A percentile compares a stretch with the other conserved stretches of the same genome.
phyloP scores from a whole-genome alignment of 1,284 basidiomycete species.

The Exobasidium rhododendri region DNA sequence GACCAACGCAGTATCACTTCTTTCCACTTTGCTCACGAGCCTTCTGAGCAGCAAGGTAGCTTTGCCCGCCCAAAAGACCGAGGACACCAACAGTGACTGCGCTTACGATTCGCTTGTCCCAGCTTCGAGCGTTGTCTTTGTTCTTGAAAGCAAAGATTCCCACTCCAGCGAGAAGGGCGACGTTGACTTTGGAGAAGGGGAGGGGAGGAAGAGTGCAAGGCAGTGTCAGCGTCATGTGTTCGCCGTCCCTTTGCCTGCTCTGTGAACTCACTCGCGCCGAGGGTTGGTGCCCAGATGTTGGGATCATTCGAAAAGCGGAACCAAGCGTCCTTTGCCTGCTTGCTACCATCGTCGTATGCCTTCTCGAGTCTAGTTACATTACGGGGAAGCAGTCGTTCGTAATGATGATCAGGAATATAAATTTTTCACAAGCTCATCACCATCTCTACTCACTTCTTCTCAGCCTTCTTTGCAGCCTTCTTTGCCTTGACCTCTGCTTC shows the following conservation, averaged over 20 bases:
- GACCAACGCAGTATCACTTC: too few species aligned
- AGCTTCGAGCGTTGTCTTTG: slow-evolving; percentile 37
- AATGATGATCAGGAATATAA: too few species aligned
- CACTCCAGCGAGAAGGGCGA: slow-evolving; percentile 44
- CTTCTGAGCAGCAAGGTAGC: slow-evolving; percentile 36
- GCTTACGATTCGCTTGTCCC: slow-evolving; percentile 41
- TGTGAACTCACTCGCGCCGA: slow-evolving; percentile 36
- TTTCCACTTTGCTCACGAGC: slow-evolving; percentile 34
- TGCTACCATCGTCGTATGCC: slow-evolving; percentile 16
- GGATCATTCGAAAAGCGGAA: slow-evolving; percentile 43
- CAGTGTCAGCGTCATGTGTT: neutral
- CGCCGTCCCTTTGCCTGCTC: too few species aligned
- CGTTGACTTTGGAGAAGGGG: slow-evolving; percentile 27
- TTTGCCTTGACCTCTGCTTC: slow-evolving; percentile 21
- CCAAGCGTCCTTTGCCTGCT: slow-evolving; percentile 37
- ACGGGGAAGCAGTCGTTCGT: too few species aligned
- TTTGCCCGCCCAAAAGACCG: slow-evolving; percentile 43
- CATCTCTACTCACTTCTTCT: slow-evolving; percentile 29
- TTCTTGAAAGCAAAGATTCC: slow-evolving; percentile 50
- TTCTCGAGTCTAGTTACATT: slow-evolving; percentile 26
- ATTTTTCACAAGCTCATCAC: too few species aligned
- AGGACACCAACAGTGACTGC: slow-evolving; percentile 43
- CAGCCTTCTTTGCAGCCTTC: slow-evolving; percentile 37
- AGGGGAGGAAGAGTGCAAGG: neutral
- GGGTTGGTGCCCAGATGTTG: slow-evolving; percentile 47